phyloP scores from a whole-genome alignment of 202 grass and related monocot species.

The Elaeis oleifera region DNA sequence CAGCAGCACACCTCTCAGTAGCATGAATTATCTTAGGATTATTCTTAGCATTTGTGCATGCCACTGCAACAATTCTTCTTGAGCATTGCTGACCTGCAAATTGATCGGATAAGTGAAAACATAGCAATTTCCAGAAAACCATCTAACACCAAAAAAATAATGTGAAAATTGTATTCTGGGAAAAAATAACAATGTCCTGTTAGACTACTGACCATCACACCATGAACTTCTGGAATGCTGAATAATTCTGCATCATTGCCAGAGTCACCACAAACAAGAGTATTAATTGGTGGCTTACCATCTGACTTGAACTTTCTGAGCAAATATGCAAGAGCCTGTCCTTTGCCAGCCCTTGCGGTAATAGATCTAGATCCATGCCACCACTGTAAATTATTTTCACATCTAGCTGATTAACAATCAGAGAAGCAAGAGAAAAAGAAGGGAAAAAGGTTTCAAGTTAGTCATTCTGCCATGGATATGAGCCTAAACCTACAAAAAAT shows the following conservation, averaged over 20 bases:
- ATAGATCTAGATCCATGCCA: constrained; percentile 74
- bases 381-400: constrained; percentile 96
- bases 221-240: constrained; percentile 79
- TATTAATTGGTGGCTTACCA: constrained; percentile 75
- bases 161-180: not conserved
- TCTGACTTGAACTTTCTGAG: constrained; percentile 69
- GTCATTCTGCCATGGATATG: not conserved
- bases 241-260: constrained; percentile 94
- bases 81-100: constrained; percentile 82
- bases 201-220: constrained; percentile 74
- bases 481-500: no score
- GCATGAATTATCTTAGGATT: constrained; percentile 75
- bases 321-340: constrained; percentile 91
- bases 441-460: constrained; percentile 15
- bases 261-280: constrained; percentile 92
- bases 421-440: not conserved
- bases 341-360: constrained; percentile 84
- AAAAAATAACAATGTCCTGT: constrained; percentile 1
- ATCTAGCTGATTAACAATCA: constrained; percentile 47
- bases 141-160: no score
- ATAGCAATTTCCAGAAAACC: no score
- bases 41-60: constrained; percentile 55
- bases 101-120: not conserved
- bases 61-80: constrained; percentile 90
- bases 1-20: constrained; percentile 71